phyloP scores from a whole-genome alignment of 2,329 filamentous ascomycete genomes.

The Magnaporthiopsis poae region DNA sequence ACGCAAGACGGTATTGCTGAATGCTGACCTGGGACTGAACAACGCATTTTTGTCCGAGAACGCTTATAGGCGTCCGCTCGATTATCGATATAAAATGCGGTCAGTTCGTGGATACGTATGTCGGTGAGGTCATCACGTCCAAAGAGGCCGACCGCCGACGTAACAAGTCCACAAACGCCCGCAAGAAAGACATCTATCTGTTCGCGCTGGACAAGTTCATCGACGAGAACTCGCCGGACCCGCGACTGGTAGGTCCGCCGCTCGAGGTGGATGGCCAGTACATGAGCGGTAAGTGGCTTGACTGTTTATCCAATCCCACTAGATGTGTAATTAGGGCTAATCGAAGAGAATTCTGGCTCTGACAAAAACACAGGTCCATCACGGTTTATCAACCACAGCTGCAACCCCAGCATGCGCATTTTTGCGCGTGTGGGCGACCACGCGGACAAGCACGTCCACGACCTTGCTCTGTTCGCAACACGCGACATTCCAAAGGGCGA shows the following conservation, averaged over 20 bases:
- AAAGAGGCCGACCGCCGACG: conserved; percentile 58
- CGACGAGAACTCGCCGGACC: conserved; percentile 44
- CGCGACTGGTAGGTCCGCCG: conserved; percentile 44
- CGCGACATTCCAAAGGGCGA: conserved; percentile 53
- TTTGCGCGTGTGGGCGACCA: conserved; percentile 73
- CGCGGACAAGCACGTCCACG: conserved; percentile 63
- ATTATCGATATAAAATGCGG: conserved; percentile 55
- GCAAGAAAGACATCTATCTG: conserved; percentile 66
- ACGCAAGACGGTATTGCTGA: no score
- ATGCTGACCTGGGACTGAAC: no score
- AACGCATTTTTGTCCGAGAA: neutral
- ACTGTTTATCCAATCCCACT: neutral
- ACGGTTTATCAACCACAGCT: conserved; percentile 75
- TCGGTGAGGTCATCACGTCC: conserved; percentile 60
- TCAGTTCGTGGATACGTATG: conserved; percentile 71
- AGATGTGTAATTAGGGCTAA: no score
- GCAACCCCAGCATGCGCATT: conserved; percentile 67
- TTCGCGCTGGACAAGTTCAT: conserved; percentile 76
- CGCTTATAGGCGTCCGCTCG: conserved; percentile 48
- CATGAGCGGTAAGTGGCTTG: conserved; percentile 49
- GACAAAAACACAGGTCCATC: conserved; percentile 36
- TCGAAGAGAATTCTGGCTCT: no score
- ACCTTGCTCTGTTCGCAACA: conserved; percentile 66
- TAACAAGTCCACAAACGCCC: conserved; percentile 39
- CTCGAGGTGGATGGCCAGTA: conserved; percentile 63